Evolutionary conservation across 352 stramenopile genomes (phyloP).

Genomic region (Peronospora farinosa): DNA sequence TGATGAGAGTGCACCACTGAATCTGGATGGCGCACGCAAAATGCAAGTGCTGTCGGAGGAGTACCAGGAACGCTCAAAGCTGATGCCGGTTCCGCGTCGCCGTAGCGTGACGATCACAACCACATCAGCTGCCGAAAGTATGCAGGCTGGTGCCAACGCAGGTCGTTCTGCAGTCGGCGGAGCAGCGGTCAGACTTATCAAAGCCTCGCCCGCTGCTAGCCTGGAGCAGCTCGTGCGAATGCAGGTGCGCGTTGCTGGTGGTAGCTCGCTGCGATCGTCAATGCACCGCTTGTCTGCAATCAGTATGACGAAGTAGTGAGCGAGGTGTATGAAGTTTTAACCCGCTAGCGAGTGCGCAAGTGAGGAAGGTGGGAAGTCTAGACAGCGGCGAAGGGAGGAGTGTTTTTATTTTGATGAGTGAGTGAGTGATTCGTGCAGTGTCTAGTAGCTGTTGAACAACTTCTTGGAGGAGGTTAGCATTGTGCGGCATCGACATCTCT

Average conservation of each 20-base stretch:
- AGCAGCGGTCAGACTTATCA: constrained; percentile 19
- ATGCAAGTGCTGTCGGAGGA: constrained; percentile 86
- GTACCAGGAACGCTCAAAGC: constrained; percentile 79
- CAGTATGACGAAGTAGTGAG: constrained; percentile 26
- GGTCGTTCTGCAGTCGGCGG: constrained; percentile 15
- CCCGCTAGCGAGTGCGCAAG: constrained; percentile 8
- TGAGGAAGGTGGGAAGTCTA: constrained; percentile 22
- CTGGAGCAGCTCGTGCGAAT: constrained; percentile 82
- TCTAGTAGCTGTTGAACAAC: constrained; percentile 37
- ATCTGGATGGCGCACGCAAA: constrained; percentile 76
- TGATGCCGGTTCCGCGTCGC: constrained; percentile 59
- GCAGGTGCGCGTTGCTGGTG: constrained; percentile 69
- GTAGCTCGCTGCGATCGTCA: constrained; percentile 29
- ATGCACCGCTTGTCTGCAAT: constrained; percentile 55
- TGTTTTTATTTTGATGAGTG: constrained; percentile 33
- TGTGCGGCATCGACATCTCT: constrained; percentile 11
- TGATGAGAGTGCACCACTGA: constrained; percentile 70
- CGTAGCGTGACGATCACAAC: constrained; percentile 75
- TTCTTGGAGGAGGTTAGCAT: constrained; percentile 26
- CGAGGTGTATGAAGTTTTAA: constrained; percentile 13
- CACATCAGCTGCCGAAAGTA: constrained; percentile 36
- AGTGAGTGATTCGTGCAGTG: constrained; percentile 30
- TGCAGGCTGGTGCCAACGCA: constrained; percentile 18
- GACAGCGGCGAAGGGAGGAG: constrained; percentile 10
- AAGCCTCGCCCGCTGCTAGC: constrained; percentile 60